Conservation (phyloP, 768 basidiomycete species). For the Neoboletus magnificus region DNA sequence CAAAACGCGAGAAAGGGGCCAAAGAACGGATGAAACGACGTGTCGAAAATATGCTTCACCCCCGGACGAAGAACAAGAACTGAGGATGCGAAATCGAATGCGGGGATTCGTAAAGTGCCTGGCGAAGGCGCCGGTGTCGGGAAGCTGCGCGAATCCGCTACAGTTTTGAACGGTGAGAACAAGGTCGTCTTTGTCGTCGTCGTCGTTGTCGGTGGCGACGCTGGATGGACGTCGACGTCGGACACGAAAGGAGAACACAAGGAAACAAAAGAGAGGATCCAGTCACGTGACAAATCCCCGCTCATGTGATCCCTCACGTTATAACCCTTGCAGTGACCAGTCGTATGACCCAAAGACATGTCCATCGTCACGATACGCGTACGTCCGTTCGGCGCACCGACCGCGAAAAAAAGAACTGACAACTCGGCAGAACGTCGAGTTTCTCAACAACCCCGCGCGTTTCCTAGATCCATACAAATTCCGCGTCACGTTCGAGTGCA, state of each 20-base stretch:
- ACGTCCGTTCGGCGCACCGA: conserved; percentile 17
- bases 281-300: not conserved
- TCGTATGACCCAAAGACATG: too few relatives aligned
- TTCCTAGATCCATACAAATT: conserved; percentile 92
- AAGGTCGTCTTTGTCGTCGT: conserved; percentile 4
- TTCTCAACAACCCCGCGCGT: conserved; percentile 88
- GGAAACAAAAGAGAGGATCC: conserved; percentile 13
- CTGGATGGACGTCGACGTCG: conserved; percentile 9
- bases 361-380: conserved; percentile 71
- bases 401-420: not conserved
- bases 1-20: not conserved
- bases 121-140: not conserved
- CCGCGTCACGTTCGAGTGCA: conserved; percentile 96
- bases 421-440: conserved; percentile 69
- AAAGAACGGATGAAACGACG: not conserved
- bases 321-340: too few relatives aligned
- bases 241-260: conserved; percentile 18
- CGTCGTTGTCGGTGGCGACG: conserved; percentile 8
- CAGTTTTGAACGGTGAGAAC: not conserved
- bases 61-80: conserved; percentile 7
- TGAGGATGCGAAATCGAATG: conserved; percentile 2
- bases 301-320: conserved; percentile 6
- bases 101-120: not conserved
- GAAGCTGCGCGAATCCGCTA: not conserved
- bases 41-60: conserved; percentile 6